A percentile compares a stretch with the other conserved stretches of the same genome.
Conservation (phyloP, 2,329 filamentous ascomycete genomes). For the Monosporascus sp. region DNA sequence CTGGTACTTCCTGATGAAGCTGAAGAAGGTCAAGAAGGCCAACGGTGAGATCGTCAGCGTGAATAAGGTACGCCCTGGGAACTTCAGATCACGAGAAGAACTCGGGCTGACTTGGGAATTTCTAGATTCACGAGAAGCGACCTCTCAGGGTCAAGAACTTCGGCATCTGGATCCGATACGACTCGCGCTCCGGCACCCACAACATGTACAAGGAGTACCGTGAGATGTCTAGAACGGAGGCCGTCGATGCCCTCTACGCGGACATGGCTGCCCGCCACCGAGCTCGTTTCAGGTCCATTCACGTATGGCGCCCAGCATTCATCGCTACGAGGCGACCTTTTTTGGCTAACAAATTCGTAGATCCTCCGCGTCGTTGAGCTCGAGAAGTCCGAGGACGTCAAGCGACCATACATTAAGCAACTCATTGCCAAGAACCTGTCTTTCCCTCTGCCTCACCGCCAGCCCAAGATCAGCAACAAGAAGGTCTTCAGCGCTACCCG, state of each 20-base stretch:
- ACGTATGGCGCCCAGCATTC: slow-evolving; percentile 59
- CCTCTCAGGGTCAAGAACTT: slow-evolving; percentile 99
- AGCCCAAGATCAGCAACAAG: slow-evolving; percentile 75
- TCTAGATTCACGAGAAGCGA: slow-evolving; percentile 95
- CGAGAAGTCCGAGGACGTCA: slow-evolving; percentile 90
- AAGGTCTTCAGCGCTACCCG: slow-evolving; percentile 92
- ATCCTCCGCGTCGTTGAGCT: slow-evolving; percentile 98
- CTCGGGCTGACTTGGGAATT: slow-evolving; percentile 9
- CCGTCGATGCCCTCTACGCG: slow-evolving; percentile 95
- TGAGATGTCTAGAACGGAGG: slow-evolving; percentile 93
- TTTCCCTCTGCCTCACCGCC: slow-evolving; percentile 98
- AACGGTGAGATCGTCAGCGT: slow-evolving; percentile 98
- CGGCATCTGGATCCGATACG: slow-evolving; percentile 99
- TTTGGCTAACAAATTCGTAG: slow-evolving; percentile 43
- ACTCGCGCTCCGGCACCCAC: slow-evolving; percentile 99
- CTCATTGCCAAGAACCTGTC: slow-evolving; percentile 90
- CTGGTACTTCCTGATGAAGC: slow-evolving; percentile 99
- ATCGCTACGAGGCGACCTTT: slow-evolving; percentile 1
- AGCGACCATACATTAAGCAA: slow-evolving; percentile 99
- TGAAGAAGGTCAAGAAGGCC: slow-evolving; percentile 99
- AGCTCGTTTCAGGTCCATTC: slow-evolving; percentile 95
- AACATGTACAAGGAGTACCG: slow-evolving; percentile 99
- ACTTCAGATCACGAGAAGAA: neutral
- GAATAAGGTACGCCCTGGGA: slow-evolving; percentile 71
- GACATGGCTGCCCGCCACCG: slow-evolving; percentile 99